Evolutionary conservation across 169 alveolate genomes (phyloP).

Genomic region (Cyclospora cayetanensis): DNA sequence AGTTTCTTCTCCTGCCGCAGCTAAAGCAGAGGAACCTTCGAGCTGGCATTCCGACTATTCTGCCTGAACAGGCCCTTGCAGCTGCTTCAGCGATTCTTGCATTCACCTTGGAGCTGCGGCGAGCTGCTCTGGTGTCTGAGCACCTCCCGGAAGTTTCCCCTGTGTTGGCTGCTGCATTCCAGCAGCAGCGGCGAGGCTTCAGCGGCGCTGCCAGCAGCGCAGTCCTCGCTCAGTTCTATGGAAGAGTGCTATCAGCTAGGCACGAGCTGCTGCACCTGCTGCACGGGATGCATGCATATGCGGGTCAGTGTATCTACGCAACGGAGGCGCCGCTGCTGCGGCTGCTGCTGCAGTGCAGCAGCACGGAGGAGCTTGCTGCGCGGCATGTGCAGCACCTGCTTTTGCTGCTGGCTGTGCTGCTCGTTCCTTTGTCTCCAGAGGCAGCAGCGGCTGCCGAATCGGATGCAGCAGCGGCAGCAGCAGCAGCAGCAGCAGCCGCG

Average conservation of each 20-base stretch:
- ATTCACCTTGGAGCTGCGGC: constrained; percentile 25
- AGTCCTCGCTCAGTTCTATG: background rate
- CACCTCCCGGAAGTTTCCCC: background rate
- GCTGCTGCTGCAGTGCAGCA: constrained; percentile 22
- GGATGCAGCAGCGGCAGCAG: constrained; percentile 39
- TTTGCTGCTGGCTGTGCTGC: constrained; percentile 10
- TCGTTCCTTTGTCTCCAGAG: background rate
- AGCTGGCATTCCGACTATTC: background rate
- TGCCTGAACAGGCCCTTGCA: constrained; percentile 7
- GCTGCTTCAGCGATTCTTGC: constrained; percentile 44
- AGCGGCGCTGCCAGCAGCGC: constrained; percentile 4
- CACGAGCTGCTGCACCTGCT: constrained; percentile 51
- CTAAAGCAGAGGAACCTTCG: background rate
- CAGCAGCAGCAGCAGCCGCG: background rate
- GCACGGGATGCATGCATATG: background rate
- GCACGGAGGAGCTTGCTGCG: constrained; percentile 3
- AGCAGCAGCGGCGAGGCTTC: constrained; percentile 34
- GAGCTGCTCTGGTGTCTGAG: background rate
- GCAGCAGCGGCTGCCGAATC: constrained; percentile 18
- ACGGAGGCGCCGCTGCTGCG: constrained; percentile 24
- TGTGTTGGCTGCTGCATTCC: constrained; percentile 1
- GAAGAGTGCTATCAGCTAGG: background rate
- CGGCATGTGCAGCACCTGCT: background rate
- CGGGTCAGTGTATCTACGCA: background rate
- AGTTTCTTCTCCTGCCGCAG: constrained; percentile 38